phyloP scores from a whole-genome alignment of 2,329 filamentous ascomycete species.

The Camillea tinctor region DNA sequence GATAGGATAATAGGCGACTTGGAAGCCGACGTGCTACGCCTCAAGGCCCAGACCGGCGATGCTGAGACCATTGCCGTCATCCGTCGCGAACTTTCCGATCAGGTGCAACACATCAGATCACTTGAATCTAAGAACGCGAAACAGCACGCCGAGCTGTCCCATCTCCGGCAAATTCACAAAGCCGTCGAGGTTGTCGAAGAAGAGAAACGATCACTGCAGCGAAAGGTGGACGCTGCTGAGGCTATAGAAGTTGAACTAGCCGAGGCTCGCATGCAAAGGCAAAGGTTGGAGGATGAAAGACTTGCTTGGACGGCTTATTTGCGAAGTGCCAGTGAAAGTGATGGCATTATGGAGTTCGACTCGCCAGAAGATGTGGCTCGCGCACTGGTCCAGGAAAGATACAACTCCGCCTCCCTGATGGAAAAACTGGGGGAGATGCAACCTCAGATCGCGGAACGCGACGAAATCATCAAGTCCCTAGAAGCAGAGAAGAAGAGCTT shows the following conservation, averaged over 20 bases:
- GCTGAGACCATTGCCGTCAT: constrained; percentile 82
- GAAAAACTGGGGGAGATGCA: constrained; percentile 78
- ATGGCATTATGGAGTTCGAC: constrained; percentile 71
- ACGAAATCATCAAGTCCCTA: constrained; percentile 69
- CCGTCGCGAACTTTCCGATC: constrained; percentile 83
- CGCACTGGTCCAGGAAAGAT: constrained; percentile 77
- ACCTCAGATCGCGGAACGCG: constrained; percentile 74
- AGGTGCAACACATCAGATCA: constrained; percentile 85
- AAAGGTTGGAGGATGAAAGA: constrained; percentile 85
- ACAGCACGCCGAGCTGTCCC: constrained; percentile 75
- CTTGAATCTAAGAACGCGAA: constrained; percentile 80
- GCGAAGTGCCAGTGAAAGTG: constrained; percentile 61
- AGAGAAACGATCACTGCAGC: constrained; percentile 82
- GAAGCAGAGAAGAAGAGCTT: constrained; percentile 68
- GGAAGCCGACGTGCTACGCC: constrained; percentile 77
- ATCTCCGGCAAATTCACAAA: constrained; percentile 76
- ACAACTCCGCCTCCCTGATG: constrained; percentile 76
- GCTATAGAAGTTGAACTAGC: constrained; percentile 72
- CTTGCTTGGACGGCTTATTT: constrained; percentile 85
- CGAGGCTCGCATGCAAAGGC: constrained; percentile 78
- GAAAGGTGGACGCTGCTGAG: constrained; percentile 72
- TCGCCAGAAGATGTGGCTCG: constrained; percentile 85
- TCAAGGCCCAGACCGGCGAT: constrained; percentile 86
- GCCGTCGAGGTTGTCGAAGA: constrained; percentile 94
- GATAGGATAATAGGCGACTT: constrained; percentile 71